Percentiles rank a stretch among this genome's conserved stretches.
Conservation (phyloP, 805 yeast genomes). For the Ogataea pilisensis region DNA sequence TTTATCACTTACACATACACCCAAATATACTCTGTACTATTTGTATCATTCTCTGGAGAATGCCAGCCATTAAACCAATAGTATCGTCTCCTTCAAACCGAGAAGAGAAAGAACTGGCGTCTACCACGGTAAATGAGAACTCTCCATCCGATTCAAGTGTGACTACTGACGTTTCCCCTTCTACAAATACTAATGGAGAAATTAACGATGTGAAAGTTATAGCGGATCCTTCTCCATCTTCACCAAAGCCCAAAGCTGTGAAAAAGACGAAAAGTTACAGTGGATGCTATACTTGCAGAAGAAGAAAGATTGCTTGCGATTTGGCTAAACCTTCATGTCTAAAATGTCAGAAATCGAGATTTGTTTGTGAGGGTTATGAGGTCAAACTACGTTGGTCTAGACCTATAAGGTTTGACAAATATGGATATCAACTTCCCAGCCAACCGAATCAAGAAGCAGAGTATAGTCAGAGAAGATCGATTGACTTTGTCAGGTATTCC, state of each 20-base stretch:
- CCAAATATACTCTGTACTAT: too few relatives aligned
- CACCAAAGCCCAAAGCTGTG: not conserved
- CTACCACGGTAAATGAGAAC: too few relatives aligned
- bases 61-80: too few relatives aligned
- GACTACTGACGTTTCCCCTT: too few relatives aligned
- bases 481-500: conserved; percentile 72
- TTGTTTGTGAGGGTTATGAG: conserved; percentile 78
- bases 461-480: conserved; percentile 63
- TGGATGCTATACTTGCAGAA: conserved; percentile 86
- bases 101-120: too few relatives aligned
- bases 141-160: too few relatives aligned
- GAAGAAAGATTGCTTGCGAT: conserved; percentile 79
- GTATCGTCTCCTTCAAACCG: too few relatives aligned
- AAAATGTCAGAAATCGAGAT: conserved; percentile 64
- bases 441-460: conserved; percentile 37
- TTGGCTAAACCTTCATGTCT: conserved; percentile 62
- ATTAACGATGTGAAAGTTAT: too few relatives aligned
- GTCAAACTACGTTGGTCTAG: conserved; percentile 77
- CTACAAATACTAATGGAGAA: too few relatives aligned
- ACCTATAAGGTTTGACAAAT: conserved; percentile 48
- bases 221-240: too few relatives aligned
- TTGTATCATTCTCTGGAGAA: too few relatives aligned
- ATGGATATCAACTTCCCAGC: conserved; percentile 38
- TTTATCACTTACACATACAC: too few relatives aligned
- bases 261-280: conserved; percentile 68